phyloP scores from a whole-genome alignment of 805 yeast species.

The Candida pseudoglaebosa region DNA sequence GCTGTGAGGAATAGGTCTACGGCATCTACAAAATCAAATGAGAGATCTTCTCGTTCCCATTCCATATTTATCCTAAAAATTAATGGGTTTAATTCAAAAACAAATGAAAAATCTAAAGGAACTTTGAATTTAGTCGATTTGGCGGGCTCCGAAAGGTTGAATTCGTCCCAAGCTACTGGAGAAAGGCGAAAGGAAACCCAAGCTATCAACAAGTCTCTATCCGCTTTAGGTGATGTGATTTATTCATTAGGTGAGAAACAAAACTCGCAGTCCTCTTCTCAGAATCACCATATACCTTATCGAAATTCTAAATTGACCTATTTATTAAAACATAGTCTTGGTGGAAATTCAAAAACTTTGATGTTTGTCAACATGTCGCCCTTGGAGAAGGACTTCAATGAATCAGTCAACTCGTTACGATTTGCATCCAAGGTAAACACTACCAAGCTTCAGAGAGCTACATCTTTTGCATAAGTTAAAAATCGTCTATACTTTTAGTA shows the following conservation, averaged over 20 bases:
- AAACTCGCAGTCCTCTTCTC: constrained; percentile 15
- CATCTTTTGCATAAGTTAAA: not conserved
- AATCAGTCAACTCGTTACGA: constrained; percentile 78
- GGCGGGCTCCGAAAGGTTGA: constrained; percentile 90
- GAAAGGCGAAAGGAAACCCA: constrained; percentile 82
- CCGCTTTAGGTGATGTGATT: constrained; percentile 88
- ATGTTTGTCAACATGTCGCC: constrained; percentile 93
- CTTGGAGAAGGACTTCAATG: constrained; percentile 54
- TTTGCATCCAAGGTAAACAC: constrained; percentile 82
- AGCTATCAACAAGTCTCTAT: constrained; percentile 81
- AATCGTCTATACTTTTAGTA: not conserved
- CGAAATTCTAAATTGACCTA: constrained; percentile 76
- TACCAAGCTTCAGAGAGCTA: constrained; percentile 30
- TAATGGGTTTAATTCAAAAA: constrained; percentile 47
- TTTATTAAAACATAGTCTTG: constrained; percentile 74
- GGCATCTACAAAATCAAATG: constrained; percentile 78
- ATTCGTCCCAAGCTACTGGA: constrained; percentile 73
- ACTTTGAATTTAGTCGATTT: constrained; percentile 78
- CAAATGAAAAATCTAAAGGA: constrained; percentile 52
- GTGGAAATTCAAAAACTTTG: constrained; percentile 82
- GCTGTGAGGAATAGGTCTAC: constrained; percentile 68
- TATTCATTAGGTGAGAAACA: constrained; percentile 50
- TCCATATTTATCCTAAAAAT: constrained; percentile 68
- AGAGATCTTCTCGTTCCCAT: constrained; percentile 88
- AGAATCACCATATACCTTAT: constrained; percentile 56